Evolutionary conservation across 2,329 filamentous ascomycete genomes (phyloP), one percentile per base, ranked within the genome.

Genomic region (Pseudonectria buxi): DNA sequence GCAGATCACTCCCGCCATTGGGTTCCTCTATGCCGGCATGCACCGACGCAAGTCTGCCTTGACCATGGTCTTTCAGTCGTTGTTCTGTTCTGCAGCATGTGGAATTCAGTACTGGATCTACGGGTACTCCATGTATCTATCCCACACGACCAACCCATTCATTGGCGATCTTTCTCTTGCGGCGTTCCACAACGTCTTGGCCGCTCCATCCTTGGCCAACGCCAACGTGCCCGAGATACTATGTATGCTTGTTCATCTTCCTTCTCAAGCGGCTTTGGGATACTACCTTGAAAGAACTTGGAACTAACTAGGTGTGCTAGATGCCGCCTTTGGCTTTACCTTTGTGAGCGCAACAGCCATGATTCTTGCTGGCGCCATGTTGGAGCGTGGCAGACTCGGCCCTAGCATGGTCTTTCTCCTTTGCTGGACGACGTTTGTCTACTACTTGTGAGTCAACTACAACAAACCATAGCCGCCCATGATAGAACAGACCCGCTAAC

Each of bases 341-440:
- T 64, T 63, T 16, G 61, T 63, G 10, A 59, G 58, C 0, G 54
- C 53, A 3, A 64, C 61, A 0, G 61, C 61, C 15, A 62, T 63
- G 58, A 64, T 64, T 26, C 37, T 64, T 36, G 59, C 61, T 3
- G 60, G 61, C 7, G 60, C 60, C 1, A 62, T 63, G 47, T 45
- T 64, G 0, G 61, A 64, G 40, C 43, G 61, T 10, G 61, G 61
- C 0, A 39, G 61, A 3, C 44, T 64, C 4, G 51, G 48, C 30
- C 61, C 62, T 0, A 79, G 76, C 7, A 68, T 84, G 50, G 63
- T 84, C 16, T 85, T 81, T 43, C 64, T 69, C 14, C 75, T 81
- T 52, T 71, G 63, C 49, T 81, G 77, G 77, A 74, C 76, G 0
- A 81, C 78, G 0, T 66, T 81, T 36, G 78, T 81, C 3, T 81